Percentiles rank a stretch among this genome's conserved stretches.
These are phyloP conservation scores for Xylaria telfairii DNA, from an alignment of 495 filamentous ascomycete genomes.

Conservation along the genomic window DNA sequence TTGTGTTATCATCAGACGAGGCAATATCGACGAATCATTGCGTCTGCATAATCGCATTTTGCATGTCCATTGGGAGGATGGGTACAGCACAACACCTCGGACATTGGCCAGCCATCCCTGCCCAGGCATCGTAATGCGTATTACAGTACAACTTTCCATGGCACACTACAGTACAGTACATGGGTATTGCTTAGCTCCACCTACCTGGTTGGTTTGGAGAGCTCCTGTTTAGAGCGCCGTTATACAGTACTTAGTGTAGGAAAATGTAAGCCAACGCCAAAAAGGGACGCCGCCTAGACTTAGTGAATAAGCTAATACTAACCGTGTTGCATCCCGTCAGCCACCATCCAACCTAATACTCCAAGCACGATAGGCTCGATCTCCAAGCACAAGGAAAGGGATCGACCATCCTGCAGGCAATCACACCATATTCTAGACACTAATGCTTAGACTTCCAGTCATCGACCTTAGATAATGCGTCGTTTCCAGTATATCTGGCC, in stretches of 20 bases:
- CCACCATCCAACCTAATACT: slow-evolving; percentile 18
- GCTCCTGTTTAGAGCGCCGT: slow-evolving; percentile 15
- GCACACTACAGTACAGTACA: neutral
- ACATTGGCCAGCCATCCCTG: slow-evolving; percentile 3
- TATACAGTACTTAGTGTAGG: too few relatives aligned
- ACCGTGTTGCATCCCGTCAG: slow-evolving; percentile 25
- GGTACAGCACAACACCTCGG: neutral
- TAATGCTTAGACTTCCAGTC: neutral
- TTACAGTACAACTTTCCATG: slow-evolving; percentile 11
- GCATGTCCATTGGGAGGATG: neutral
- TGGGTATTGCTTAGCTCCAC: neutral
- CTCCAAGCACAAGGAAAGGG: slow-evolving; percentile 13
- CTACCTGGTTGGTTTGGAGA: slow-evolving; percentile 12
- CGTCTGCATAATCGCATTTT: neutral
- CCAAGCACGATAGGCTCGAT: neutral
- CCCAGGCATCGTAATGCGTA: slow-evolving; percentile 9
- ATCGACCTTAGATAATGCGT: neutral
- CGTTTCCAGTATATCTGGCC: neutral
- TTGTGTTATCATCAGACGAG: neutral
- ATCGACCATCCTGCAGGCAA: slow-evolving; percentile 8
- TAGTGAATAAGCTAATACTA: slow-evolving; percentile 10
- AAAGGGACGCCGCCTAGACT: slow-evolving; percentile 1
- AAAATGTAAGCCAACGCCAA: slow-evolving; percentile 1
- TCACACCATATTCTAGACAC: neutral
- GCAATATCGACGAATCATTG: neutral